phyloP scores from a whole-genome alignment of 768 basidiomycete genomes.

The Lyophyllum semitale region DNA sequence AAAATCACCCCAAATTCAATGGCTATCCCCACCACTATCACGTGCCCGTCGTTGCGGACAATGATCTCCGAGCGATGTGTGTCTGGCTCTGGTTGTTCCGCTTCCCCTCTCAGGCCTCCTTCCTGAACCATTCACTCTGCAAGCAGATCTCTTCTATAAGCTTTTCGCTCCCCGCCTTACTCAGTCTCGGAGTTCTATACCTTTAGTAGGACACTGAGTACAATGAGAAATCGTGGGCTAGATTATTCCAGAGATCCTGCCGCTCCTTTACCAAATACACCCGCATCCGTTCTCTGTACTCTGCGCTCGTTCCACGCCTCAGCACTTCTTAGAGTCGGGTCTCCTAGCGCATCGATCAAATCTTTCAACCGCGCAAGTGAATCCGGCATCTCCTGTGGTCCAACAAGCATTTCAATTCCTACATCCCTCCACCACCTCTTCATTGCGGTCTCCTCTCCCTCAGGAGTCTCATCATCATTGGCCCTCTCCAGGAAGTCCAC shows the following conservation, averaged over 20 bases:
- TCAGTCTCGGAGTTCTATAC: too few relatives aligned
- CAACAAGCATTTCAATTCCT: conserved; percentile 8
- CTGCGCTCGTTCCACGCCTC: not conserved
- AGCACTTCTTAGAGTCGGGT: not conserved
- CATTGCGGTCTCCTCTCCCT: conserved; percentile 6
- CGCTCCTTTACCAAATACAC: conserved; percentile 7
- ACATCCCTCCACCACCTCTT: conserved; percentile 12
- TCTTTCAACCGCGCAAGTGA: conserved; percentile 2
- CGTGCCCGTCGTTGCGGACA: too few relatives aligned
- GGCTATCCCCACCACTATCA: not conserved
- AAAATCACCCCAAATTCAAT: not conserved
- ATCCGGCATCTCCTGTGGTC: conserved; percentile 8
- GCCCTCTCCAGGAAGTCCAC: not conserved
- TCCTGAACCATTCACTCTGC: too few relatives aligned
- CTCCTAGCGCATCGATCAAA: conserved; percentile 2
- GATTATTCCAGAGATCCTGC: conserved; percentile 7
- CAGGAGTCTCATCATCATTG: not conserved
- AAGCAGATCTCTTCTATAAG: too few relatives aligned
- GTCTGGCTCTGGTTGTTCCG: too few relatives aligned
- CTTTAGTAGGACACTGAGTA: conserved; percentile 1
- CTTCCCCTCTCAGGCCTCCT: too few relatives aligned
- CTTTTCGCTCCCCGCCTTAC: too few relatives aligned
- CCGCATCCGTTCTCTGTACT: conserved; percentile 9
- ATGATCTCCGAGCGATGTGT: too few relatives aligned
- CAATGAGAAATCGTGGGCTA: conserved; percentile 6